Evolutionary conservation across 495 filamentous ascomycete genomes (phyloP).

Genomic region (Cairneyella variabilis): DNA sequence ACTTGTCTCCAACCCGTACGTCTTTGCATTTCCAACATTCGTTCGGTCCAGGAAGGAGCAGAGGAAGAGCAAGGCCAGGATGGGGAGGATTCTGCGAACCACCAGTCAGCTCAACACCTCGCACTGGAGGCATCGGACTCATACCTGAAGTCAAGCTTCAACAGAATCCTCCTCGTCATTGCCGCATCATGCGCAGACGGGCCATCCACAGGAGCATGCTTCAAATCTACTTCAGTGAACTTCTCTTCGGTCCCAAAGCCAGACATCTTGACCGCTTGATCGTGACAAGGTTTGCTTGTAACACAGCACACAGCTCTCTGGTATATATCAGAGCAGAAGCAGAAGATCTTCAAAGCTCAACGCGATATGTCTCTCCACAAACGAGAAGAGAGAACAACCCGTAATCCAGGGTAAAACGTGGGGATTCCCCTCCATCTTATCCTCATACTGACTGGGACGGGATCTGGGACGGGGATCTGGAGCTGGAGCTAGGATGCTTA

Average conservation of each 20-base stretch:
- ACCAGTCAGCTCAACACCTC: not conserved
- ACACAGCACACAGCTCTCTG: too few species aligned
- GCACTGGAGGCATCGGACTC: slow-evolving; percentile 2
- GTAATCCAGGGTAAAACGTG: too few species aligned
- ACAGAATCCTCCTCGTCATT: slow-evolving; percentile 40
- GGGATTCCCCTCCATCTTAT: too few species aligned
- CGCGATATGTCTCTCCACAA: too few species aligned
- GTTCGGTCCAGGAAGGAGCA: slow-evolving; percentile 80
- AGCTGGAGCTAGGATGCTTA: too few species aligned
- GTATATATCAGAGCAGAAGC: too few species aligned
- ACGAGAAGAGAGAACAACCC: too few species aligned
- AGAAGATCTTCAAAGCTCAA: too few species aligned
- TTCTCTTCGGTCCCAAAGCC: slow-evolving; percentile 6
- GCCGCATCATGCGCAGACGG: slow-evolving; percentile 15
- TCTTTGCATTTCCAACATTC: slow-evolving; percentile 86
- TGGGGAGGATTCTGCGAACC: slow-evolving; percentile 39
- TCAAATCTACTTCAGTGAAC: not conserved
- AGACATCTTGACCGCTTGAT: too few species aligned
- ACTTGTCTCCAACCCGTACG: slow-evolving; percentile 62
- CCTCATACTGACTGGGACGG: too few species aligned
- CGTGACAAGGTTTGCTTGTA: too few species aligned
- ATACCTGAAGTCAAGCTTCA: slow-evolving; percentile 53
- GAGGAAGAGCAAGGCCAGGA: slow-evolving; percentile 68
- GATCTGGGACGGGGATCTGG: too few species aligned
- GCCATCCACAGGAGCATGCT: slow-evolving; percentile 17